phyloP scores from a whole-genome alignment of 306 rosid species.

The Arachis stenosperma region DNA sequence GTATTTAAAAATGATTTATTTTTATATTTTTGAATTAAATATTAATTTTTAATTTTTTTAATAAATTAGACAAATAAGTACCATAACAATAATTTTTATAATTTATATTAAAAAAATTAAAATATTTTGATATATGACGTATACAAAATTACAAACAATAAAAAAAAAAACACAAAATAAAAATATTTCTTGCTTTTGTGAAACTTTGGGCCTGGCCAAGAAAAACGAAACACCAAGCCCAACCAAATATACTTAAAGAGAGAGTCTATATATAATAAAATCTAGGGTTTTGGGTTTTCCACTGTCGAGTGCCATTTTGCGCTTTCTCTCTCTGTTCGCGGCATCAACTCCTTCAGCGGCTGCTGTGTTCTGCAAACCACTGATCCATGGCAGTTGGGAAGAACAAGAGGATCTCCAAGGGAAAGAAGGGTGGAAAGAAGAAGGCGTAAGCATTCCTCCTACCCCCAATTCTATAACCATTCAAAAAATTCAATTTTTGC shows the following conservation, averaged over 20 bases:
- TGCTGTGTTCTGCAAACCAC: slow-evolving; percentile 14
- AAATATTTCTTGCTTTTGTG: too few species aligned
- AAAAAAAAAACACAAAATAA: too few species aligned
- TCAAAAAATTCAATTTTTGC: not conserved
- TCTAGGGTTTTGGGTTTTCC: slow-evolving; percentile 34
- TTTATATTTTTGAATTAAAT: too few species aligned
- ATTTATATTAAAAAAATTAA: too few species aligned
- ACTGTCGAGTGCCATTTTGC: not conserved
- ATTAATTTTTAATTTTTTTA: too few species aligned
- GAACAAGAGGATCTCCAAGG: slow-evolving; percentile 94
- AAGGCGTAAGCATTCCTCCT: slow-evolving; percentile 62
- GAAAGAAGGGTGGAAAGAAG: slow-evolving; percentile 99
- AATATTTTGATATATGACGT: too few species aligned
- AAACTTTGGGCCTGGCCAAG: too few species aligned
- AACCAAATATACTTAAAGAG: not conserved
- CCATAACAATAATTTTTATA: too few species aligned
- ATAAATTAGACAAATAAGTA: too few species aligned
- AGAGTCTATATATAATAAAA: not conserved
- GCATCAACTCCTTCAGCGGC: slow-evolving; percentile 25
- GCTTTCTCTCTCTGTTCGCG: not conserved
- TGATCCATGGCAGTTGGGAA: slow-evolving; percentile 85
- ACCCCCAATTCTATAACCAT: not conserved
- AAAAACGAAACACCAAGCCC: not conserved
- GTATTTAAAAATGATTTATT: too few species aligned
- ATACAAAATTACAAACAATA: too few species aligned